These are phyloP conservation scores for Phellopilus nigrolimitatus DNA, from an alignment of 1,284 basidiomycete species.

Conservation along the genomic window DNA sequence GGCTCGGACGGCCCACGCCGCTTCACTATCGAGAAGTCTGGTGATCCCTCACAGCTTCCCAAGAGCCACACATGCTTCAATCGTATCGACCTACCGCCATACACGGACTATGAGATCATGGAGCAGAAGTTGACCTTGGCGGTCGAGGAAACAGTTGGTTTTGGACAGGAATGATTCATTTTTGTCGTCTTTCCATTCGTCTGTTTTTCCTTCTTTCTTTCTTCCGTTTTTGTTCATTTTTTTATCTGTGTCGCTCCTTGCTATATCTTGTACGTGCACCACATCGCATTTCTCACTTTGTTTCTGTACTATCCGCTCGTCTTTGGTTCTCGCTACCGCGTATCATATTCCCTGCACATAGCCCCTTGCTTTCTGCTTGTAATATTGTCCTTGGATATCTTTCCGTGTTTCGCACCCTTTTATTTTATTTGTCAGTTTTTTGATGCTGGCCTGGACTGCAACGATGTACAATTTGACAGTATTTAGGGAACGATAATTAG, in stretches of 20 bases:
- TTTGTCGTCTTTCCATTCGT: constrained; percentile 9
- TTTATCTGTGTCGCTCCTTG: neutral
- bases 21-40: constrained; percentile 89
- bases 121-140: constrained; percentile 83
- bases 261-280: neutral
- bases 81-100: constrained; percentile 80
- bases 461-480: too few species aligned
- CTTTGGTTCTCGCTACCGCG: too few species aligned
- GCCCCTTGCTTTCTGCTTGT: neutral
- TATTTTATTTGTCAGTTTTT: too few species aligned
- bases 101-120: constrained; percentile 77
- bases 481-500: neutral
- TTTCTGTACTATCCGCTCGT: neutral
- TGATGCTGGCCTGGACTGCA: too few species aligned
- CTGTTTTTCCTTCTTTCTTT: neutral
- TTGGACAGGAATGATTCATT: constrained; percentile 54
- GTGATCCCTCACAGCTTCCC: constrained; percentile 80
- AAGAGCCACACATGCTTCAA: constrained; percentile 88
- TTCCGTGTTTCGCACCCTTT: neutral
- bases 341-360: too few species aligned
- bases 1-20: constrained; percentile 88
- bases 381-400: neutral
- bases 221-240: neutral
- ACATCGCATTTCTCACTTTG: neutral
- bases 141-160: constrained; percentile 75